phyloP scores from a whole-genome alignment of 2,329 filamentous ascomycete genomes.

The Beauveria scarabaeidicola region DNA sequence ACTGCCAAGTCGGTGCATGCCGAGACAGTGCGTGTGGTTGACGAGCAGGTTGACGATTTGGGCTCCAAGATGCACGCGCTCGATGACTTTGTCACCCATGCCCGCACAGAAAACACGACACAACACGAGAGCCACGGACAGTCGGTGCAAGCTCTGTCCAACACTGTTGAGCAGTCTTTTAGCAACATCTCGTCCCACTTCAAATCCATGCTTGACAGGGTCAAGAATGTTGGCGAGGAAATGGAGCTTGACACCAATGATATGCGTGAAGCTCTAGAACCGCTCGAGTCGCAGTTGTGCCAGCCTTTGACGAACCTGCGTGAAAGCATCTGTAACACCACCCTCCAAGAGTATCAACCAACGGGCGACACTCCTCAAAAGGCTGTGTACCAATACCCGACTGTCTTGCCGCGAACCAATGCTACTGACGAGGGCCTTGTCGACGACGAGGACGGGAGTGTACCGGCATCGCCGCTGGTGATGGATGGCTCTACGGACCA shows the following conservation, averaged over 20 bases:
- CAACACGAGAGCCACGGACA: slow-evolving; percentile 63
- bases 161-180: slow-evolving; percentile 65
- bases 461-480: slow-evolving; percentile 14
- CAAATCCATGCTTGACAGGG: slow-evolving; percentile 56
- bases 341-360: slow-evolving; percentile 69
- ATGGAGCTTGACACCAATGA: slow-evolving; percentile 52
- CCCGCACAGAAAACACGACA: slow-evolving; percentile 68
- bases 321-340: slow-evolving; percentile 53
- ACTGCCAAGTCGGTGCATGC: slow-evolving; percentile 83
- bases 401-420: slow-evolving; percentile 65
- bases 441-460: slow-evolving; percentile 16
- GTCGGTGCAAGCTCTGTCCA: slow-evolving; percentile 58
- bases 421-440: slow-evolving; percentile 37
- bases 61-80: slow-evolving; percentile 81
- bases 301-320: slow-evolving; percentile 65
- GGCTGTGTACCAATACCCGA: slow-evolving; percentile 71
- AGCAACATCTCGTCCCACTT: slow-evolving; percentile 62
- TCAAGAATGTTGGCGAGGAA: slow-evolving; percentile 60
- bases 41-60: slow-evolving; percentile 80
- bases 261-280: slow-evolving; percentile 52
- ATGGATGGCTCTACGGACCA: slow-evolving; percentile 24
- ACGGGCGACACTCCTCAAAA: slow-evolving; percentile 85
- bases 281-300: slow-evolving; percentile 52
- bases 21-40: slow-evolving; percentile 82
- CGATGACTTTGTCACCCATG: slow-evolving; percentile 81